A percentile compares a stretch with the other conserved stretches of the same genome.
Evolutionary conservation across 2,329 filamentous ascomycete genomes (phyloP).

Genomic region (Aspergillus sergii): DNA sequence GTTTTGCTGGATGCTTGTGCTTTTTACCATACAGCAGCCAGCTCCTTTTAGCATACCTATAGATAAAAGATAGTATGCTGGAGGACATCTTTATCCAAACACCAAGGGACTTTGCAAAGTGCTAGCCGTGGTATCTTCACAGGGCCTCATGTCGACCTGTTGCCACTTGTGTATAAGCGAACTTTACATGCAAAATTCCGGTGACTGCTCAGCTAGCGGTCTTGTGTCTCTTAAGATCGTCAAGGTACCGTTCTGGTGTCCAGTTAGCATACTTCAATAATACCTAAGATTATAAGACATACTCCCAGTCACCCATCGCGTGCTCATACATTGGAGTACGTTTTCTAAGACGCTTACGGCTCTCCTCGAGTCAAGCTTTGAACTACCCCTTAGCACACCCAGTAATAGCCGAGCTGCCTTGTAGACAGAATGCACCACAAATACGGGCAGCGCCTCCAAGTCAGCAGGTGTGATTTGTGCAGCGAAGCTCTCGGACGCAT

Average conservation of each 20-base stretch:
- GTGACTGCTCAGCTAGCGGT: not conserved
- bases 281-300: not conserved
- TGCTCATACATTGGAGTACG: not conserved
- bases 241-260: not conserved
- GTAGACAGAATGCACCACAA: not conserved
- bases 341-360: not conserved
- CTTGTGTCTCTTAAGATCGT: not conserved
- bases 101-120: too few relatives aligned
- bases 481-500: not conserved
- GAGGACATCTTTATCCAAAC: too few relatives aligned
- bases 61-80: too few relatives aligned
- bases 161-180: too few relatives aligned
- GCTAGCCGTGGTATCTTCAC: too few relatives aligned
- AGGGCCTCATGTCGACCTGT: too few relatives aligned
- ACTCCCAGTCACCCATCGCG: slow-evolving; percentile 3
- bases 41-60: too few relatives aligned
- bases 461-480: not conserved
- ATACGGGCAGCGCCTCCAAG: not conserved
- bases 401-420: not conserved
- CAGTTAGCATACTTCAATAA: not conserved
- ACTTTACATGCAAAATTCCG: not conserved
- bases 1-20: too few relatives aligned
- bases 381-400: not conserved
- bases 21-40: too few relatives aligned
- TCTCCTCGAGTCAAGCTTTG: not conserved